phyloP scores from a whole-genome alignment of 306 rosid genomes.

The Sechiopsis laciniata region DNA sequence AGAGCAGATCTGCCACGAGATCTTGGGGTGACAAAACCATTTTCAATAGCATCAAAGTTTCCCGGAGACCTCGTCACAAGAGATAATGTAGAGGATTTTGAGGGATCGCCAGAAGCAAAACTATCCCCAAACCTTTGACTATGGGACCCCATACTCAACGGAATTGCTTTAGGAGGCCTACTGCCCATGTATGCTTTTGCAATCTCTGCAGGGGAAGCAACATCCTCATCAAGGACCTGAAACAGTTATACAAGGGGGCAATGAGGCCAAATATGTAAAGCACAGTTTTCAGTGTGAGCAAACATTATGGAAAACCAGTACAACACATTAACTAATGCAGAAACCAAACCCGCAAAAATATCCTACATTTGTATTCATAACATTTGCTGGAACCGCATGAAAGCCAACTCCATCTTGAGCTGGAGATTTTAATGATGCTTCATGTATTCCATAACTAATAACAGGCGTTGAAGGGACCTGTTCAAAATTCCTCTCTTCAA shows the following conservation, averaged over 20 bases:
- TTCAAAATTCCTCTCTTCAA: slow-evolving; percentile 40
- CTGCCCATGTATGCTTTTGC: slow-evolving; percentile 93
- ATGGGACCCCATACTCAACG: slow-evolving; percentile 44
- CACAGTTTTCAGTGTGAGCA: not conserved
- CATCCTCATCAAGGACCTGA: slow-evolving; percentile 69
- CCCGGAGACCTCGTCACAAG: slow-evolving; percentile 49
- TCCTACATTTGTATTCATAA: slow-evolving; percentile 47
- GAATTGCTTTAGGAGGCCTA: slow-evolving; percentile 59
- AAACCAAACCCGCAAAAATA: slow-evolving; percentile 5
- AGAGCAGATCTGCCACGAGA: slow-evolving; percentile 81
- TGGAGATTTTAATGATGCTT: slow-evolving; percentile 33
- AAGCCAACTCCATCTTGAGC: slow-evolving; percentile 35
- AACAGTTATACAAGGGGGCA: slow-evolving; percentile 26
- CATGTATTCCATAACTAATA: slow-evolving; percentile 33
- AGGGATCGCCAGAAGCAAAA: slow-evolving; percentile 33
- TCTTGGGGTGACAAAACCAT: slow-evolving; percentile 71
- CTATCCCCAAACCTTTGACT: slow-evolving; percentile 36
- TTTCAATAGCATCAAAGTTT: slow-evolving; percentile 43
- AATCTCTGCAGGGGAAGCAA: slow-evolving; percentile 80
- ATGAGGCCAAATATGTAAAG: slow-evolving; percentile 20
- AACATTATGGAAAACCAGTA: not conserved
- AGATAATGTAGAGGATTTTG: slow-evolving; percentile 42
- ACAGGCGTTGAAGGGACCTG: slow-evolving; percentile 33
- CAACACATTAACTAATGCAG: not conserved
- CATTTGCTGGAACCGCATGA: slow-evolving; percentile 37